These are phyloP conservation scores for Boletus rex-veris DNA, from an alignment of 768 basidiomycete species.

Conservation along the genomic window DNA sequence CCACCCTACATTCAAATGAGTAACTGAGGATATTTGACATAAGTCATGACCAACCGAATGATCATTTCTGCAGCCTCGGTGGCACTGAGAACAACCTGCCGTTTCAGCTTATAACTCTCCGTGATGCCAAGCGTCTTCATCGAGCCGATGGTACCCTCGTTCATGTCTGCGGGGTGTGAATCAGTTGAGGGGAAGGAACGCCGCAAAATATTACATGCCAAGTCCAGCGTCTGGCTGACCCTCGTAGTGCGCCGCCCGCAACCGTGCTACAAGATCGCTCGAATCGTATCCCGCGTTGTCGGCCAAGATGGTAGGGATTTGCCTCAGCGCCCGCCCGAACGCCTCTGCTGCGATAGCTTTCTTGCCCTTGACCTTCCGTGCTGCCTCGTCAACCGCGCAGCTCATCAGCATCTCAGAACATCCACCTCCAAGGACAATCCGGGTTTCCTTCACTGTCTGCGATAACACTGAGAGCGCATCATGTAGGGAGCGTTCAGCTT, in stretches of 20 bases:
- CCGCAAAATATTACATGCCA: constrained; percentile 47
- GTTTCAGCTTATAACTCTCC: constrained; percentile 96
- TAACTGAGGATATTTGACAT: background rate
- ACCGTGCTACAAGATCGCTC: constrained; percentile 85
- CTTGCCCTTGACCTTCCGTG: constrained; percentile 84
- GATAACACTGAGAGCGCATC: constrained; percentile 97
- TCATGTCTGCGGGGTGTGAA: constrained; percentile 65
- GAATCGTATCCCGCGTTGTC: constrained; percentile 99
- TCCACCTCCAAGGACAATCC: constrained; percentile 91
- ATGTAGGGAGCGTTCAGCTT: constrained; percentile 95
- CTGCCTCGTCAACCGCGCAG: constrained; percentile 87
- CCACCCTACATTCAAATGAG: constrained; percentile 54
- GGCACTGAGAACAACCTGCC: constrained; percentile 90
- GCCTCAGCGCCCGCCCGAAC: constrained; percentile 82
- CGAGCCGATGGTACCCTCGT: constrained; percentile 76
- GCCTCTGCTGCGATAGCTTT: constrained; percentile 94
- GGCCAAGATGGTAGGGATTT: constrained; percentile 94
- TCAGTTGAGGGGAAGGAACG: background rate
- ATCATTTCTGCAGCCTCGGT: constrained; percentile 99
- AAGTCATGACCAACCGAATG: constrained; percentile 57
- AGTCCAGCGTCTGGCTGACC: constrained; percentile 84
- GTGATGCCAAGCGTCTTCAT: constrained; percentile 89
- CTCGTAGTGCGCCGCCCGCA: constrained; percentile 93
- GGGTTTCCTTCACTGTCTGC: constrained; percentile 96
- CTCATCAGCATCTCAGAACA: constrained; percentile 99